Percentiles rank a stretch among this genome's conserved stretches.
Conservation (phyloP, 306 rosid species). For the Pyrus communis region DNA sequence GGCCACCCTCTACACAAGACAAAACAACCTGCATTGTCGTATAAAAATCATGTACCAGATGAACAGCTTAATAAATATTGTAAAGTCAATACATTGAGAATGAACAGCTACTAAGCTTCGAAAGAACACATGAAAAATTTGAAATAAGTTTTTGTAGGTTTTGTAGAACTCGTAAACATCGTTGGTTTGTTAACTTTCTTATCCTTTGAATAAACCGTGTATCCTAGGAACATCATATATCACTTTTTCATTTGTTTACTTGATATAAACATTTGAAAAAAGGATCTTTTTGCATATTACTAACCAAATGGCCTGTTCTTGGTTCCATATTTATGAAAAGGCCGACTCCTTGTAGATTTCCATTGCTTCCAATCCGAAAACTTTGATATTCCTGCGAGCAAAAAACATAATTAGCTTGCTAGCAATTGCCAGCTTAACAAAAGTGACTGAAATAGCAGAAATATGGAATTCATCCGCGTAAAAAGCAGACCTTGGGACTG, state of each 20-base stretch:
- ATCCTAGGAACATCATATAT: background rate
- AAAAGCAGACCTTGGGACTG: conserved; percentile 68
- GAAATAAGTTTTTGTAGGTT: background rate
- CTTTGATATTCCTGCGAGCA: conserved; percentile 79
- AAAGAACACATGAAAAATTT: background rate
- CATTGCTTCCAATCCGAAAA: conserved; percentile 83
- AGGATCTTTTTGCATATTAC: conserved; percentile 11
- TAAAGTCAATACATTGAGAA: background rate
- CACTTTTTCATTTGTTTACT: background rate
- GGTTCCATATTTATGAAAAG: conserved; percentile 81
- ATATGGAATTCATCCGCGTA: background rate
- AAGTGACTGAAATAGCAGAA: conserved; percentile 4
- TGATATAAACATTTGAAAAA: background rate
- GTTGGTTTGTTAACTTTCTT: background rate
- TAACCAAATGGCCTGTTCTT: conserved; percentile 81
- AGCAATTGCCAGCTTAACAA: background rate
- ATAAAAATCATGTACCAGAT: background rate
- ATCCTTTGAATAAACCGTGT: background rate
- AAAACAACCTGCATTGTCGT: conserved; percentile 62
- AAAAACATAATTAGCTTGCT: conserved; percentile 11
- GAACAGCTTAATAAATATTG: background rate
- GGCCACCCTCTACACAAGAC: conserved; percentile 80
- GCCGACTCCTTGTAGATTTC: conserved; percentile 91
- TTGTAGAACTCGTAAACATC: background rate
- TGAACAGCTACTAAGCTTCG: background rate